Base-by-base conservation (phyloP, 352 stramenopile genomes). In the Globisporangium irregulare region DNA sequence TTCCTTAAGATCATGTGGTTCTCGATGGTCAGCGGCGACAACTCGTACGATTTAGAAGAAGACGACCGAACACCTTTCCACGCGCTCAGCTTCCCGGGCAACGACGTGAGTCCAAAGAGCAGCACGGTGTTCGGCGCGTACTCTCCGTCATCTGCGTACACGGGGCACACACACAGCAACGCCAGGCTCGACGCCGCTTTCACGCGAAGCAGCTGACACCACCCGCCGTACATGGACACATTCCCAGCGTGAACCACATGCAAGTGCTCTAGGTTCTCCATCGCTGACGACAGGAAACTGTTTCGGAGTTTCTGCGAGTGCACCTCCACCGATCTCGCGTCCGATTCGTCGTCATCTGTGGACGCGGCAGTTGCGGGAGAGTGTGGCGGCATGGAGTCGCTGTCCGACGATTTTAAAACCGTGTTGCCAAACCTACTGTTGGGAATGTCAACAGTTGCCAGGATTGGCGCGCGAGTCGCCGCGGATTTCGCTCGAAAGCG, bases 221-320 rank as follows among this genome's bases (percentile, higher is more conserved):
- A 95, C 0, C 84, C 87, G 25, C 86, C 87, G 71, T 93, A 94
- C 63, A 89, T 89, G 22, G 80, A 90, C 10, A 95, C 81, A 1
- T 80, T 79, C 0, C 81, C 84, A 46, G 82, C 84, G 38, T 88
- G 77, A 59, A 93, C 75, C 24, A 90, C 69, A 32, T 75, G 73
- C 12, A 66, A 38, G 46, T 81, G 71, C 15, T 64, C 73, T 48
- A 80, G 27, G 59, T 61, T 36, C 3, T 46, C 32, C 29, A 59
- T 36, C 50, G 43, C 81, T 14, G 73, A 68, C 18, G 72, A 71
- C 32, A 84, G 56, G 24, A 90, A 82, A 24, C 53, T 70, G 58
- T 62, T 64, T 54, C 65, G 65, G 41, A 89, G 64, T n/a, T 78
- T 69, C n/a, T 61, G 70, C 50, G 75, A 73, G 59, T 77, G 68